Evolutionary conservation across 2,329 filamentous ascomycete genomes (phyloP).

Genomic region (Clonostachys rosea): DNA sequence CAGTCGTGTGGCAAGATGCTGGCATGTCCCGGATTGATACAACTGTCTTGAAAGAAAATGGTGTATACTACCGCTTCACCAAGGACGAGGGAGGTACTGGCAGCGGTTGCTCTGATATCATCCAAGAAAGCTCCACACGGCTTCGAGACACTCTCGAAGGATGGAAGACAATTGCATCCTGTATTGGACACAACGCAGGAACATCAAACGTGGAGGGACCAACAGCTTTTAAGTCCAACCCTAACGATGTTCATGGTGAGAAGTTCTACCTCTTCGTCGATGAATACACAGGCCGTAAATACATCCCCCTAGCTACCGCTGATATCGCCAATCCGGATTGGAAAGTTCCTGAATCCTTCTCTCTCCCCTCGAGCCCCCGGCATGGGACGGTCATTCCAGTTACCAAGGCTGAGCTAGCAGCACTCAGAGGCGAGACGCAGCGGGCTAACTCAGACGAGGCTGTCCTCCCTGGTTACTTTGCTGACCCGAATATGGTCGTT

Average conservation of each 20-base stretch:
- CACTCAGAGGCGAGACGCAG: slow-evolving; percentile 12
- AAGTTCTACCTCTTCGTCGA: slow-evolving; percentile 53
- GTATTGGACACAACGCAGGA: slow-evolving; percentile 45
- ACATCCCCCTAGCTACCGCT: slow-evolving; percentile 45
- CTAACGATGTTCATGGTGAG: slow-evolving; percentile 40
- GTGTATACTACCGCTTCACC: slow-evolving; percentile 45
- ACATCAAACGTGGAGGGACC: slow-evolving; percentile 44
- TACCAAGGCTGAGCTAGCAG: slow-evolving; percentile 36
- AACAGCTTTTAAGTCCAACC: slow-evolving; percentile 44
- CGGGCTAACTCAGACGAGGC: slow-evolving; percentile 15
- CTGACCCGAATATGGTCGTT: slow-evolving; percentile 40
- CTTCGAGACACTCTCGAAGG: slow-evolving; percentile 31
- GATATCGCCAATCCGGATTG: slow-evolving; percentile 43
- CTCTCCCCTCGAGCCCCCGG: slow-evolving; percentile 41
- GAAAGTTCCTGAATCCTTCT: slow-evolving; percentile 38
- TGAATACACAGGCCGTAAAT: slow-evolving; percentile 44
- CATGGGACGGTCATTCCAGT: slow-evolving; percentile 50
- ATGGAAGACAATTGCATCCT: slow-evolving; percentile 39
- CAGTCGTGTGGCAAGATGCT: slow-evolving; percentile 45
- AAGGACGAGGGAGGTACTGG: slow-evolving; percentile 45
- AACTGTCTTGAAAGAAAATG: slow-evolving; percentile 36
- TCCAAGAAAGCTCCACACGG: slow-evolving; percentile 40
- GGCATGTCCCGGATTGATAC: slow-evolving; percentile 47
- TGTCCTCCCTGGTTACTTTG: slow-evolving; percentile 29
- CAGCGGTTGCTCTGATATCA: slow-evolving; percentile 49